Evolutionary conservation across 179 eudicot species (phyloP), one percentile per base, ranked within the genome.

Genomic region (Drosera spatulata): DNA sequence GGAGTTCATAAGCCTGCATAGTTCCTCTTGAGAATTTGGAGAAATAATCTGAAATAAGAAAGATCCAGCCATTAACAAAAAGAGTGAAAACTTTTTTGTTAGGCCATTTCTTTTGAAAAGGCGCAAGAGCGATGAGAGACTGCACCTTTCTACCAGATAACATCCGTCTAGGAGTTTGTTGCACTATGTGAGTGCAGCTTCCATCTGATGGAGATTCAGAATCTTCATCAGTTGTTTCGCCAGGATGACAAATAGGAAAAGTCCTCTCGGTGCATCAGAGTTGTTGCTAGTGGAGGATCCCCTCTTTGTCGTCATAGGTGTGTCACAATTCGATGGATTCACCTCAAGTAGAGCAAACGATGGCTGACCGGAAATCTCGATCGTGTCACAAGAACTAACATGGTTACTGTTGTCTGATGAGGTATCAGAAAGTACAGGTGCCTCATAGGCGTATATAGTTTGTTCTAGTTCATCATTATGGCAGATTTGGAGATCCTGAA

Each of bases 91-190:
- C 33, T 22, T 22, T 22, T 22, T 1, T 22, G 33, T 22, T 22
- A 22, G 33, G 33, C 33, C 33, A 22, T 22, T 22, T 22, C 33
- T 22, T n/a, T n/a, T 50, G 48, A 47, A 6, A 65, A 65, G 39
- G 15, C 6, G 4, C 1, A 65, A 65, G 56, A 22, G 49, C 47
- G 46, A 37, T 2, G 45, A 62, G 50, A 53, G 59, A 42, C 46
- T 43, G 64, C 53, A 84, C 99, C 95, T 89, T 86, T 78, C 93
- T 75, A 38, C 85, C 71, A 52, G 86, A 85, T 50, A 77, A 80
- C 45, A 89, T 78, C 73, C 90, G 81, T 77, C 78, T 86, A 62
- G 95, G 95, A 70, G 77, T 77, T 62, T 69, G 82, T 39, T 50
- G 60, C 59, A 42, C 68, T 53, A 37, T 5, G 51, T 52, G 58